Conservation (phyloP, 768 basidiomycete species). For the Lepiota brunneoincarnata region DNA sequence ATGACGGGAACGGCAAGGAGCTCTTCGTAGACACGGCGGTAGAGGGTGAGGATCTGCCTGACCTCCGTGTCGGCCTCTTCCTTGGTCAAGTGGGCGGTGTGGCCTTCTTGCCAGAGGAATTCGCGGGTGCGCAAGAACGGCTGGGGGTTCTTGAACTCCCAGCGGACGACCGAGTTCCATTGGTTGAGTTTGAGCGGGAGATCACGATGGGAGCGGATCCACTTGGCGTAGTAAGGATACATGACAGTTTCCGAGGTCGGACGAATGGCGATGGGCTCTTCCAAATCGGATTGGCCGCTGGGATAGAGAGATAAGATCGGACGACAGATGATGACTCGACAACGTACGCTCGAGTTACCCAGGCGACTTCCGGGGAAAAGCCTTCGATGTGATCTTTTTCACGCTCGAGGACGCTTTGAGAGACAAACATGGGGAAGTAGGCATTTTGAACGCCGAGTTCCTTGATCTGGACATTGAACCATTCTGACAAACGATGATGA, state of each 20-base stretch:
- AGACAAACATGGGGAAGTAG: conserved; percentile 99
- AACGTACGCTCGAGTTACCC: conserved; percentile 94
- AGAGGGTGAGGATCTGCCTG: conserved; percentile 90
- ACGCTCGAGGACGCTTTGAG: conserved; percentile 84
- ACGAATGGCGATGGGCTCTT: conserved; percentile 96
- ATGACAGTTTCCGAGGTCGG: conserved; percentile 99
- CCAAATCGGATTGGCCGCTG: conserved; percentile 89
- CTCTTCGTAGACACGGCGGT: conserved; percentile 94
- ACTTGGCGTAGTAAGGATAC: conserved; percentile 99
- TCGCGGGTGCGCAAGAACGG: conserved; percentile 99
- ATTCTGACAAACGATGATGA: conserved; percentile 48
- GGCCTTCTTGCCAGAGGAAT: conserved; percentile 99
- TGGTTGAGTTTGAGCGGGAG: conserved; percentile 96
- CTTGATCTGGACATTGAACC: conserved; percentile 93
- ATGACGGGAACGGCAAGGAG: conserved; percentile 97
- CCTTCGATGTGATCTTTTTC: conserved; percentile 99
- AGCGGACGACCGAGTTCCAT: conserved; percentile 99
- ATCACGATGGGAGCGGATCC: conserved; percentile 97
- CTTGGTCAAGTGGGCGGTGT: conserved; percentile 91
- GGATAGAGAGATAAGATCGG: conserved; percentile 4
- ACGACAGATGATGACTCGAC: not conserved
- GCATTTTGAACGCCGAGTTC: conserved; percentile 94
- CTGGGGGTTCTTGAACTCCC: conserved; percentile 99
- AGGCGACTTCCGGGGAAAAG: conserved; percentile 99
- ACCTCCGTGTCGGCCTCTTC: conserved; percentile 91